These are phyloP conservation scores for Psilocybe cubensis DNA, from an alignment of 768 basidiomycete genomes.

Conservation along the genomic window DNA sequence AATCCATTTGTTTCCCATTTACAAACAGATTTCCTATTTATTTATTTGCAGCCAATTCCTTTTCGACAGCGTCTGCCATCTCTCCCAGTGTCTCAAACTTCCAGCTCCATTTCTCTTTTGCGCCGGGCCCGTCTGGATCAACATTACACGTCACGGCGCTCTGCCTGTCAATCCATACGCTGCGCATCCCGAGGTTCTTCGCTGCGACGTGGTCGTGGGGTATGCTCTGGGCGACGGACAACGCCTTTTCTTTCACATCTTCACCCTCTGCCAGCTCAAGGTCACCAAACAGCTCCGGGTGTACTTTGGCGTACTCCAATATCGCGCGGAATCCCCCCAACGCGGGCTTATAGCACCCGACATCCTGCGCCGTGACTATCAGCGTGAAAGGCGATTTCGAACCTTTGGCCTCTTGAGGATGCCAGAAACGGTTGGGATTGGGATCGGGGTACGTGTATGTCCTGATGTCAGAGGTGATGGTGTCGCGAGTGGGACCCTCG, in stretches of 20 bases:
- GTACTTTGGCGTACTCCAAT: slow-evolving; percentile 44
- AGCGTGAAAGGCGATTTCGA: slow-evolving; percentile 65
- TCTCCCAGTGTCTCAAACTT: slow-evolving; percentile 62
- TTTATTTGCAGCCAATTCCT: slow-evolving; percentile 28
- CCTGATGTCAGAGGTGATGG: slow-evolving; percentile 21
- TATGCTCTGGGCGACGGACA: slow-evolving; percentile 72
- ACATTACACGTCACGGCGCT: slow-evolving; percentile 48
- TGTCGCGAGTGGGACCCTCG: slow-evolving; percentile 31
- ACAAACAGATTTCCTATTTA: too few species aligned
- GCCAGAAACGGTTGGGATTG: slow-evolving; percentile 42
- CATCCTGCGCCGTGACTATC: slow-evolving; percentile 73
- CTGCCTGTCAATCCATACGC: slow-evolving; percentile 70
- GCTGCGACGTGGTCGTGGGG: slow-evolving; percentile 71
- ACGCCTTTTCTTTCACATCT: slow-evolving; percentile 48
- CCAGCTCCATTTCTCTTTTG: slow-evolving; percentile 45
- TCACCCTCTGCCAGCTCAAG: slow-evolving; percentile 22
- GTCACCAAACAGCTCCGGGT: slow-evolving; percentile 43
- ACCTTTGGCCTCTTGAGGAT: slow-evolving; percentile 41
- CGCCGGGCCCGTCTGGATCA: slow-evolving; percentile 28
- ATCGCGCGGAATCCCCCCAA: slow-evolving; percentile 54
- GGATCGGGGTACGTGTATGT: slow-evolving; percentile 35
- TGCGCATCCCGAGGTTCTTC: slow-evolving; percentile 53
- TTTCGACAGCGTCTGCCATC: slow-evolving; percentile 62
- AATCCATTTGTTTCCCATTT: too few species aligned
- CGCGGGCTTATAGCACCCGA: slow-evolving; percentile 74